Percentiles rank a stretch among this genome's conserved stretches.
phyloP scores from a whole-genome alignment of 1,284 basidiomycete species.

The Fomitopsis pinicola region DNA sequence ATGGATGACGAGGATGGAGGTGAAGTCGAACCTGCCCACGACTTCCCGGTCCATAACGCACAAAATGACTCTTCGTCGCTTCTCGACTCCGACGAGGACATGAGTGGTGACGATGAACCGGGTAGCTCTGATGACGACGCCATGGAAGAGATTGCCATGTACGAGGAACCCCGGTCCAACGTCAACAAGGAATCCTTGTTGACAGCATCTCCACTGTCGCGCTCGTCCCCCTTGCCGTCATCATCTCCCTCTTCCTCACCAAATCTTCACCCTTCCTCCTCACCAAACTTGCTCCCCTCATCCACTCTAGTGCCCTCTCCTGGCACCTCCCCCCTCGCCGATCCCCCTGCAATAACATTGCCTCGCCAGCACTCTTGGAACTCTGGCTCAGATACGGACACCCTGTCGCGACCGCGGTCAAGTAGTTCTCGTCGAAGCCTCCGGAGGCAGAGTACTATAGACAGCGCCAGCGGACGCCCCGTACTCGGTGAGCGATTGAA shows the following conservation, averaged over 20 bases:
- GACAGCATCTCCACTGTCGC: constrained; percentile 18
- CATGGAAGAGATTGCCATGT: constrained; percentile 76
- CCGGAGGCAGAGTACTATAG: constrained; percentile 37
- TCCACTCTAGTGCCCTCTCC: constrained; percentile 5
- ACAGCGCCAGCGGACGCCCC: constrained; percentile 26
- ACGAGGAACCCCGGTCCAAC: constrained; percentile 41
- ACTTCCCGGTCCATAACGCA: constrained; percentile 66
- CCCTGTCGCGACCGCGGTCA: constrained; percentile 33
- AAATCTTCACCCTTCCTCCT: constrained; percentile 1
- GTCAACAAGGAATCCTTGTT: constrained; percentile 11
- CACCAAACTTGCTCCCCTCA: constrained; percentile 1
- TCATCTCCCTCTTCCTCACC: constrained; percentile 7
- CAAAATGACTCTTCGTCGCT: constrained; percentile 50
- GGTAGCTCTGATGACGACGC: constrained; percentile 70
- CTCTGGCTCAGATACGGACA: constrained; percentile 29
- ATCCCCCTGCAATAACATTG: constrained; percentile 18
- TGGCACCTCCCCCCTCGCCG: constrained; percentile 9
- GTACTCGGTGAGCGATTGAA: constrained; percentile 79
- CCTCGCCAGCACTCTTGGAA: constrained; percentile 24
- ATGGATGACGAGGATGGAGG: constrained; percentile 59
- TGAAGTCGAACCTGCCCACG: constrained; percentile 63
- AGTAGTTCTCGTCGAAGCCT: constrained; percentile 50
- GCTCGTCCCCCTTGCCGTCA: constrained; percentile 14
- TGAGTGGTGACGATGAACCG: constrained; percentile 62
- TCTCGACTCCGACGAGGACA: constrained; percentile 73